Base-by-base conservation (phyloP, 306 rosid genomes). In the Parietaria judaica region DNA sequence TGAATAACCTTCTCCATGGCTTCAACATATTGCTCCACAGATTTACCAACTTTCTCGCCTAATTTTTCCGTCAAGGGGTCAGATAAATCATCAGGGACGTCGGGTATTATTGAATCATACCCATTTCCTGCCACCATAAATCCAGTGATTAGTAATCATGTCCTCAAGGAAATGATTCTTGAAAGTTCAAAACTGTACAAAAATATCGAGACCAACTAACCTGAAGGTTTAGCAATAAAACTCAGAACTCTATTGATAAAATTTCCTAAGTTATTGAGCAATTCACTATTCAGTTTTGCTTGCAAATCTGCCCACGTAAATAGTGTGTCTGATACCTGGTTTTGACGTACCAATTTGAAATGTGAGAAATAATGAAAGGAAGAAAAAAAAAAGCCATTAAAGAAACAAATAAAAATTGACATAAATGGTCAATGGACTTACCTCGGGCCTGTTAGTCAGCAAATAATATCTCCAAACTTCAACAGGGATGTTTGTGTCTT, bases 401-500 rank as follows among this genome's bases (percentile, higher is more conserved):
- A 63, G 36, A 51, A 44, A 8, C 62, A 58, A 14, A 35, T 54
- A 60, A 51, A 5, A 46, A 0, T 16, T 44, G 41, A 6, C 31
- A 23, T 23, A 23, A 47, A 13, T 50, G 4, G 31, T 46, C 57
- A 35, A 12, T 41, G 38, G 67, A 61, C 36, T 82, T 77, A 86
- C 99, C 99, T 92, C 99, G 1, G 99, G 99, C 77, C 99, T 80
- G 70, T 92, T 92, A 38, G 84, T 86, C 31, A 92, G 87, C 79
- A 92, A 80, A 84, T 92, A 92, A 80, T 92, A 92, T 79, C 99
- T 80, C 99, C 99, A 92, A 45, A 86, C 99, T 82, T 92, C 99
- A 57, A 83, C 94, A 8, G 96, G 96, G 75, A 92, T 86, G 64
- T 69, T 69, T 70, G 99, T 88, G 67, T 88, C 99, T 74, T 84